Evolutionary conservation across 768 basidiomycete genomes (phyloP), one percentile per base, ranked within the genome.

Genomic region (Russula abietina): DNA sequence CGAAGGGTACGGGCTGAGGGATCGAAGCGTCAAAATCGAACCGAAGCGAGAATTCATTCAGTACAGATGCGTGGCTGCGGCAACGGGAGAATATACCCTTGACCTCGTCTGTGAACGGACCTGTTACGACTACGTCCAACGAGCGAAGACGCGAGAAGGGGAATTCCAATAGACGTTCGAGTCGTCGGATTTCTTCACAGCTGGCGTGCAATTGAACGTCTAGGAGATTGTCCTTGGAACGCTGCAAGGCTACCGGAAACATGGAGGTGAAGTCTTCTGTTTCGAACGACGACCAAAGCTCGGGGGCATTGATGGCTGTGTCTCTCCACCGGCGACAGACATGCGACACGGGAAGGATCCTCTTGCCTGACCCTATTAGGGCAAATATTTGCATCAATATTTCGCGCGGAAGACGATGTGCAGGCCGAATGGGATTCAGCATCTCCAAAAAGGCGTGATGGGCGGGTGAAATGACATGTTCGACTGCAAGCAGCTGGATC

Each of bases 71-170:
- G 45, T 48, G 52, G 57, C 46, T 53, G 57, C 52, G 52, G 57
- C 62, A 64, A 59, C 62, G 62, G 30, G 62, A 55, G 62, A 64
- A 55, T 48, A 64, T 55, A 54, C 52, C 61, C 62, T 63, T 63
- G 57, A 63, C 62, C 62, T 64, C 62, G 46, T 64, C 62, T 19
- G 52, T 64, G 48, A 64, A 59, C 0, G 62, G 57, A 12, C 62
- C 57, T 9, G 52, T 39, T 17, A 59, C 30, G 28, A 30, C 32
- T 2, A 59, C 8, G 57, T 64, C 62, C 9, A 64, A 46, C 46
- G 57, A 48, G 19, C 57, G 52, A 16, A 55, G 36, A 19, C 57
- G 57, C 22, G 51, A 54, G 28, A 59, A 59, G 24, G 57, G 62
- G 16, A 63, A 26, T 36, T 59, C 57, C 14, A 54, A 45, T n/a